Percentiles rank a stretch among this genome's conserved stretches.
phyloP scores from a whole-genome alignment of 2,329 filamentous ascomycete genomes.

The Mariannaea elegans region DNA sequence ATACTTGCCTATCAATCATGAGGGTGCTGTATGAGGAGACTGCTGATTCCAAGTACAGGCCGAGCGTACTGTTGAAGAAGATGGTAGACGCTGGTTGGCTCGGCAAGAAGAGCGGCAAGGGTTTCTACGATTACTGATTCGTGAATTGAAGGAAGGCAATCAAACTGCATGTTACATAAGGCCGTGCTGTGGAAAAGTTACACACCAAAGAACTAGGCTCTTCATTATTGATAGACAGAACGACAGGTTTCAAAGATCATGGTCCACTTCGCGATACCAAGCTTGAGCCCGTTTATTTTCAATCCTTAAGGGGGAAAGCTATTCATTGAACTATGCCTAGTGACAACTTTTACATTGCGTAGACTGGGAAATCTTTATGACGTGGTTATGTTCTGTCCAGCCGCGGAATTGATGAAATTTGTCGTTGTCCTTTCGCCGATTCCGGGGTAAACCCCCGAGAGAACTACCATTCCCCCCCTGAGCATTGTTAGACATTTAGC shows the following conservation, averaged over 20 bases:
- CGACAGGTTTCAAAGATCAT: neutral
- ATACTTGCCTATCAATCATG: slow-evolving; percentile 98
- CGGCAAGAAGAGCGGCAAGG: slow-evolving; percentile 96
- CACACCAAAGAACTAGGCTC: neutral
- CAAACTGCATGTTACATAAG: neutral
- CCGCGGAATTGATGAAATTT: no score
- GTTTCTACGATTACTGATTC: slow-evolving; percentile 85
- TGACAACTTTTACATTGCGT: no score
- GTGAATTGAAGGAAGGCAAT: neutral
- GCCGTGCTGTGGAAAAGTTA: neutral
- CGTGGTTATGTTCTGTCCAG: no score
- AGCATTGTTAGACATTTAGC: no score
- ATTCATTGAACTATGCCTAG: no score
- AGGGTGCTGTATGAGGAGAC: slow-evolving; percentile 91
- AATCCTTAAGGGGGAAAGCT: neutral
- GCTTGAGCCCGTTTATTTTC: neutral
- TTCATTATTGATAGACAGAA: neutral
- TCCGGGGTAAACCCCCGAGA: no score
- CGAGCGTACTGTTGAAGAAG: slow-evolving; percentile 85
- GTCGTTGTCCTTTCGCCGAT: no score
- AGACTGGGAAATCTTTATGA: no score
- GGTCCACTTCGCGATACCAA: neutral
- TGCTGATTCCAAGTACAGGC: slow-evolving; percentile 94
- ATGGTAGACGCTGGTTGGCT: slow-evolving; percentile 99
- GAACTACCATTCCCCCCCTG: no score